Base-by-base conservation (phyloP, 257 asterid genomes). In the Scutellaria galericulata region DNA sequence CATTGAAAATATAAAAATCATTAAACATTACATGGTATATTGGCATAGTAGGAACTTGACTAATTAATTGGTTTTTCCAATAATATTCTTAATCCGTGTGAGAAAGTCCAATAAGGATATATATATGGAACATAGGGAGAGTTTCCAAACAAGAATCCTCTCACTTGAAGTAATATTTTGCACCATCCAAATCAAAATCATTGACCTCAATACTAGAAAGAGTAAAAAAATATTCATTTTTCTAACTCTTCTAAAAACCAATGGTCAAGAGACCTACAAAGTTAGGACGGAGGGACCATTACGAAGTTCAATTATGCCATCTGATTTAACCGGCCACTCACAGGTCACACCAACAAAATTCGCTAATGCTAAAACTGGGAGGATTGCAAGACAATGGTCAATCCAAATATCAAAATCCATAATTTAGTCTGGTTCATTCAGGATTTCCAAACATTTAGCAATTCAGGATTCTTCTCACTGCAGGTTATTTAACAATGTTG, bases 401-500 rank as follows among this genome's bases (percentile, higher is more conserved):
- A 58, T 67, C 15, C 12, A 18, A 40, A 45, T 47, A 46, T 77
- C 64, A 64, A 65, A 18, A 15, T 31, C 37, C 14, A 64, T 39
- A 22, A 44, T 18, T 31, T 46, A 35, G 51, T 48, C 7, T 39
- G 42, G 53, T 39, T 57, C 58, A 71, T 31, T 47, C 39, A 41
- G 66, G 57, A 61, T 35, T 46, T 18, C 11, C 27, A 52, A 20
- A 71, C 27, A 31, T 31, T 56, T 22, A 27, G 18, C 41, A 37
- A 10, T 22, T 52, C 24, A 48, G 8, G 39, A 14, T 51, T 69
- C 75, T 22, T 11, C 50, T 62, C 66, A 39, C 60, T 39, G 10
- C 27, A 58, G 68, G 52, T 58, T 44, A 66, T 24, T 58, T 66
- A 69, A 61, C 41, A 68, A 20, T 9, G n/a, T 24, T 40, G 48